Conservation (phyloP, 805 yeast species). For the Zygosaccharomyces pseudorouxii region DNA sequence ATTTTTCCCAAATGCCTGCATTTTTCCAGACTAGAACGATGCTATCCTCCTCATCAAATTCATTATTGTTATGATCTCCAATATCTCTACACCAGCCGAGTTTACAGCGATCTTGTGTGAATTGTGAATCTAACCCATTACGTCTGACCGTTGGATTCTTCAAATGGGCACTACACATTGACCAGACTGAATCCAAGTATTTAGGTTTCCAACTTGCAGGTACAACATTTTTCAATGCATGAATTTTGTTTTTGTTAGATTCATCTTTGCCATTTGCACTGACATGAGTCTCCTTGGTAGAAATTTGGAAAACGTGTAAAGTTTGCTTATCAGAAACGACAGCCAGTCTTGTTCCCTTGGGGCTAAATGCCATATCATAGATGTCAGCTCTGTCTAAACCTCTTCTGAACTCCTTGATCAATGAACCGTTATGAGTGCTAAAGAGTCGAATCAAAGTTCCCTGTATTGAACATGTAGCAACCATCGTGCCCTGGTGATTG, state of each 20-base stretch:
- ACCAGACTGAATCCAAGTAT: conserved; percentile 84
- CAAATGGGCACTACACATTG: conserved; percentile 68
- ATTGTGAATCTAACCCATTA: conserved; percentile 22
- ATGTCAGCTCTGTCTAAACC: conserved; percentile 84
- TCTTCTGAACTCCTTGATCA: conserved; percentile 80
- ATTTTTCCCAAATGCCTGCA: conserved; percentile 82
- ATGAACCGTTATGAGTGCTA: conserved; percentile 52
- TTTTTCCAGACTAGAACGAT: conserved; percentile 71
- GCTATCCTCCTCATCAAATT: conserved; percentile 49
- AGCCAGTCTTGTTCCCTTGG: conserved; percentile 69
- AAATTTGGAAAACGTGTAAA: conserved; percentile 71
- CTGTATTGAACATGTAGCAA: conserved; percentile 85
- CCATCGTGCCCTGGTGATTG: conserved; percentile 67
- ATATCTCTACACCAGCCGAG: conserved; percentile 30
- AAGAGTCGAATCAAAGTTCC: conserved; percentile 90
- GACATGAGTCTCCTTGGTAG: conserved; percentile 22
- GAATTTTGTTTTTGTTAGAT: conserved; percentile 44
- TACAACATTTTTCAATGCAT: conserved; percentile 51
- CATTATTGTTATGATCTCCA: conserved; percentile 20
- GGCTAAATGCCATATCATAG: conserved; percentile 79
- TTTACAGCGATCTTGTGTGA: conserved; percentile 28
- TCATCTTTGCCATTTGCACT: conserved; percentile 8
- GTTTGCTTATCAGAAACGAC: conserved; percentile 87
- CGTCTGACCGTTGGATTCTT: conserved; percentile 27
- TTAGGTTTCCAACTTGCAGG: conserved; percentile 57